These are phyloP conservation scores for Saitozyma podzolica DNA, from an alignment of 768 basidiomycete genomes.

Conservation along the genomic window DNA sequence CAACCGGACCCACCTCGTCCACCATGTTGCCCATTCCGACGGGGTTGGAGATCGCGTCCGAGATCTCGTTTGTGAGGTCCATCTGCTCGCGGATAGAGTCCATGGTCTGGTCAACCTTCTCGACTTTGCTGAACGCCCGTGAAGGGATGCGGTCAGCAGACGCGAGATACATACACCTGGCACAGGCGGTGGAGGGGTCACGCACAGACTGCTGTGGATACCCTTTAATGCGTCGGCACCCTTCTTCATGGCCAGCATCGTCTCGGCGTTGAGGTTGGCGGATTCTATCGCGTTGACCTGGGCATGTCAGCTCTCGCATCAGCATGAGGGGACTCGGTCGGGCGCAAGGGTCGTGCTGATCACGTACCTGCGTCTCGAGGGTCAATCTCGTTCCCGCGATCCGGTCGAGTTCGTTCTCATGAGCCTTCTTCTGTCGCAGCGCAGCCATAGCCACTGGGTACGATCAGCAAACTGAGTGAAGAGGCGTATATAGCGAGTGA, in stretches of 20 bases:
- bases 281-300: slow-evolving; percentile 91
- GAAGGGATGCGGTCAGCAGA: no score
- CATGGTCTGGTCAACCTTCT: slow-evolving; percentile 90
- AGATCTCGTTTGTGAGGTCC: slow-evolving; percentile 88
- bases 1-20: slow-evolving; percentile 66
- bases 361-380: slow-evolving; percentile 74
- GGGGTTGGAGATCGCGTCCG: slow-evolving; percentile 79
- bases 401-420: slow-evolving; percentile 80
- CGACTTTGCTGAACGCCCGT: slow-evolving; percentile 63
- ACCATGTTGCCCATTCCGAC: slow-evolving; percentile 59
- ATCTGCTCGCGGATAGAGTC: slow-evolving; percentile 82
- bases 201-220: slow-evolving; percentile 78
- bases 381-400: slow-evolving; percentile 82
- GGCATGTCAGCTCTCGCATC: background rate
- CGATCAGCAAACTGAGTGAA: background rate
- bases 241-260: slow-evolving; percentile 96
- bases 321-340: background rate
- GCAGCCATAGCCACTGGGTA: slow-evolving; percentile 77
- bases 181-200: slow-evolving; percentile 29
- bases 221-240: slow-evolving; percentile 67
- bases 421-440: slow-evolving; percentile 87
- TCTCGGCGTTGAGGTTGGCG: slow-evolving; percentile 96
- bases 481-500: no score
- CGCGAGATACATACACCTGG: no score
- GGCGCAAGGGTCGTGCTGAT: slow-evolving; percentile 4